Evolutionary conservation across 306 rosid species (phyloP).

Genomic region (Vigna hirtella): DNA sequence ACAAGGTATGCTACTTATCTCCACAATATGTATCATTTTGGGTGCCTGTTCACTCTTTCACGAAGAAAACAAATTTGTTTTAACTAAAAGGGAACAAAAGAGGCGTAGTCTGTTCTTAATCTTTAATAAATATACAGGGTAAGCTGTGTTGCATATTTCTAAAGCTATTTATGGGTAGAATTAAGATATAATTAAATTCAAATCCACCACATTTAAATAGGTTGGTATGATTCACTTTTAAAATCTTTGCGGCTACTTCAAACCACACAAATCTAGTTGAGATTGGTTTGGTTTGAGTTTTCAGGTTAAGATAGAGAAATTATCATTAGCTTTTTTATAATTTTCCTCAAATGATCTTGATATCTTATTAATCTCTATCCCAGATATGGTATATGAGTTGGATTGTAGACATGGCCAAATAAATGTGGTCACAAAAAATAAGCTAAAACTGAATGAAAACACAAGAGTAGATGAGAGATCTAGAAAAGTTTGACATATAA

Average conservation of each 20-base stretch:
- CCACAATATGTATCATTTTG: conserved; percentile 6
- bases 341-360: neutral
- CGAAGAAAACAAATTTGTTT: neutral
- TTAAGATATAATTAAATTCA: neutral
- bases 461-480: neutral
- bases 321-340: neutral
- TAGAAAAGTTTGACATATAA: neutral
- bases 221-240: neutral
- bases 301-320: neutral
- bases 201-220: neutral
- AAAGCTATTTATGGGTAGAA: neutral
- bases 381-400: neutral
- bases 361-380: neutral
- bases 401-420: neutral
- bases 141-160: conserved; percentile 25
- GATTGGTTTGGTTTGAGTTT: neutral
- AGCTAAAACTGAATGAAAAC: neutral
- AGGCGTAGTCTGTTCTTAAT: neutral
- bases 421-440: neutral
- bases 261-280: neutral
- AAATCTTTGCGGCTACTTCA: neutral
- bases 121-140: neutral
- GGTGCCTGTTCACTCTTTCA: conserved; percentile 7
- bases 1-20: conserved; percentile 69
- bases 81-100: neutral